Percentiles rank a stretch among this genome's conserved stretches.
phyloP scores from a whole-genome alignment of 1,284 basidiomycete genomes.

The Trametes hirsuta region DNA sequence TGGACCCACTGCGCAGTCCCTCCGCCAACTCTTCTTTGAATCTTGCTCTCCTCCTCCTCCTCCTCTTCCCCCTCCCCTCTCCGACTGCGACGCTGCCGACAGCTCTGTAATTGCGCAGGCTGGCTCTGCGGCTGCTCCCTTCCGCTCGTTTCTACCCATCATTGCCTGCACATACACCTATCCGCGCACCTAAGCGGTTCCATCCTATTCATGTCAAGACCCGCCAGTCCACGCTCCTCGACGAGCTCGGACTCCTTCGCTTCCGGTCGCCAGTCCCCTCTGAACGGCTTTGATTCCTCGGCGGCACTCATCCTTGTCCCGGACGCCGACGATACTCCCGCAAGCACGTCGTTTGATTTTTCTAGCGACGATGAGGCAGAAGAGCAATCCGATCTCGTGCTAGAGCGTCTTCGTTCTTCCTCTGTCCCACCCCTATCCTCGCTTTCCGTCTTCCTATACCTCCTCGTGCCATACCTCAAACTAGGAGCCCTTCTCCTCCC shows the following conservation, averaged over 20 bases:
- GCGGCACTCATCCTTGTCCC: slow-evolving; percentile 65
- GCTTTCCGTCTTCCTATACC: slow-evolving; percentile 65
- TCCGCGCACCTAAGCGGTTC: too few species aligned
- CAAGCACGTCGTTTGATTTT: slow-evolving; percentile 48
- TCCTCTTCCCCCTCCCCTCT: slow-evolving; percentile 4
- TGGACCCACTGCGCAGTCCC: slow-evolving; percentile 10
- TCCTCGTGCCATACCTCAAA: slow-evolving; percentile 68
- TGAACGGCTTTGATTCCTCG: slow-evolving; percentile 38
- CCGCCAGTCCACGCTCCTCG: slow-evolving; percentile 28
- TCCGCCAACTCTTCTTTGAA: not conserved
- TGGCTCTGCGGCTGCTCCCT: slow-evolving; percentile 23
- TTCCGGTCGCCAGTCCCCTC: slow-evolving; percentile 31
- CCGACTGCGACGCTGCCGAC: slow-evolving; percentile 12
- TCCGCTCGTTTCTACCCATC: slow-evolving; percentile 15
- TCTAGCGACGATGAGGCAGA: slow-evolving; percentile 55
- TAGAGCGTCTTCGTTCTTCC: slow-evolving; percentile 45
- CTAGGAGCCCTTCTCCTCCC: slow-evolving; percentile 67
- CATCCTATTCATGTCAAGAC: not conserved
- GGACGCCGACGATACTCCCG: slow-evolving; percentile 45
- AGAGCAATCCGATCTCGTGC: slow-evolving; percentile 48
- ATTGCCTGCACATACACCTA: not conserved
- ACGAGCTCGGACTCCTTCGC: slow-evolving; percentile 31
- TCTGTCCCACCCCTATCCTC: slow-evolving; percentile 58
- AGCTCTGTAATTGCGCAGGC: slow-evolving; percentile 23
- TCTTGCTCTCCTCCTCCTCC: slow-evolving; percentile 4